Evolutionary conservation across 257 asterid genomes (phyloP).

Genomic region (Nicotiana noctiflora): DNA sequence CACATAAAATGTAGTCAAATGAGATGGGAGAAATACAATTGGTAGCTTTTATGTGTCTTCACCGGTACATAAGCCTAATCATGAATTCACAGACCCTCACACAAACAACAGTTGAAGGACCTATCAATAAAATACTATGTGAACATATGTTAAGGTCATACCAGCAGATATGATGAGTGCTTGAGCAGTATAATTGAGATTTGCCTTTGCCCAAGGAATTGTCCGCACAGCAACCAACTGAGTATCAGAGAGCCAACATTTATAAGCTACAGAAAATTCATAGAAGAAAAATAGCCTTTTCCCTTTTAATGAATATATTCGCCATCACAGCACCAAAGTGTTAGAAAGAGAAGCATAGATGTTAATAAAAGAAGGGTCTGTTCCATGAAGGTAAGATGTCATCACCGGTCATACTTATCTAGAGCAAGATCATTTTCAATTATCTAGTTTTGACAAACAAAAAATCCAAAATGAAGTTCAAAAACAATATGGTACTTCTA

Average conservation of each 20-base stretch:
- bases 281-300: neutral
- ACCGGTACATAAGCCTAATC: neutral
- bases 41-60: neutral
- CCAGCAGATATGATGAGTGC: constrained; percentile 80
- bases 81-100: neutral
- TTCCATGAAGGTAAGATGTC: neutral
- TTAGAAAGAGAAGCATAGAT: neutral
- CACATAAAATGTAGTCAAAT: neutral
- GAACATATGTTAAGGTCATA: constrained; percentile 21
- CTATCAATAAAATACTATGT: neutral
- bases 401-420: neutral
- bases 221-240: constrained; percentile 64
- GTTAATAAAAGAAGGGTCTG: neutral
- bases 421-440: neutral
- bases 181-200: constrained; percentile 74
- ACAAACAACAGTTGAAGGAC: neutral
- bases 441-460: neutral
- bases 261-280: neutral
- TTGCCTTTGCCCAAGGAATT: constrained; percentile 86
- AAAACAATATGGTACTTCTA: neutral
- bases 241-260: constrained; percentile 1
- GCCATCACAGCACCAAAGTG: neutral
- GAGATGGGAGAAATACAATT: neutral
- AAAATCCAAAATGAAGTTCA: neutral
- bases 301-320: neutral